Conservation (phyloP, 208 protist species). For the Lotmaria passim region DNA sequence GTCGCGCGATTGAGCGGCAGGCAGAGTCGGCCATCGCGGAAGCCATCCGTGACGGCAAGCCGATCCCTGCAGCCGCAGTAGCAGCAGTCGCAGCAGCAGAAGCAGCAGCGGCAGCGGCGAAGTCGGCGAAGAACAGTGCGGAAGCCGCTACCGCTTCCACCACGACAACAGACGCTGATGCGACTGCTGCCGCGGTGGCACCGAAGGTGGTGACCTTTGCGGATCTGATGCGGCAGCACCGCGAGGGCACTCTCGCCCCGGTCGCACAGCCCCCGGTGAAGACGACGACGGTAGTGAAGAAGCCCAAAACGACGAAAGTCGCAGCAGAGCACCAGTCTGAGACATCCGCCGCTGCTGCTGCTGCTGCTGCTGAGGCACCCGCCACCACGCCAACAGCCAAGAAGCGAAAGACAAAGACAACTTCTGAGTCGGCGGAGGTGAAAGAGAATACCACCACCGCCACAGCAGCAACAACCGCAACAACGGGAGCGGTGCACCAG, state of each 20-base stretch:
- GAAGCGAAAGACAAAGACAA: conserved; percentile 17
- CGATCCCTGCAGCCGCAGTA: conserved; percentile 9
- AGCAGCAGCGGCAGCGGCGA: not conserved
- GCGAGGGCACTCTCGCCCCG: conserved; percentile 34
- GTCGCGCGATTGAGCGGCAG: conserved; percentile 36
- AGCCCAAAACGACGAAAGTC: conserved; percentile 12
- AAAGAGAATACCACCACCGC: not conserved
- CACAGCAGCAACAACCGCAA: not conserved
- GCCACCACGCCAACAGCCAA: conserved; percentile 1
- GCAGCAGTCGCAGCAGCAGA: not conserved
- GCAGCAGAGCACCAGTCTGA: not conserved
- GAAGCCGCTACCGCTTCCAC: no score
- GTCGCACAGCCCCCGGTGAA: conserved; percentile 35
- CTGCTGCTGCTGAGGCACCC: no score
- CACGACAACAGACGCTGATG: not conserved
- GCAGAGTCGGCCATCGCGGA: conserved; percentile 28
- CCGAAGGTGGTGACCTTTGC: conserved; percentile 24
- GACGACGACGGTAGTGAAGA: conserved; percentile 41
- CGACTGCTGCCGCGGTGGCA: not conserved
- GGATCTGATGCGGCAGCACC: conserved; percentile 42
- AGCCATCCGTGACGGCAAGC: conserved; percentile 28
- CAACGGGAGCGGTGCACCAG: conserved; percentile 23
- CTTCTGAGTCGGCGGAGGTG: not conserved
- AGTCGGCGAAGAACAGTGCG: conserved; percentile 5
- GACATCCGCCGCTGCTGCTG: not conserved